Evolutionary conservation across 768 basidiomycete species (phyloP), one percentile per base, ranked within the genome.

Genomic region (Serendipita sp.): DNA sequence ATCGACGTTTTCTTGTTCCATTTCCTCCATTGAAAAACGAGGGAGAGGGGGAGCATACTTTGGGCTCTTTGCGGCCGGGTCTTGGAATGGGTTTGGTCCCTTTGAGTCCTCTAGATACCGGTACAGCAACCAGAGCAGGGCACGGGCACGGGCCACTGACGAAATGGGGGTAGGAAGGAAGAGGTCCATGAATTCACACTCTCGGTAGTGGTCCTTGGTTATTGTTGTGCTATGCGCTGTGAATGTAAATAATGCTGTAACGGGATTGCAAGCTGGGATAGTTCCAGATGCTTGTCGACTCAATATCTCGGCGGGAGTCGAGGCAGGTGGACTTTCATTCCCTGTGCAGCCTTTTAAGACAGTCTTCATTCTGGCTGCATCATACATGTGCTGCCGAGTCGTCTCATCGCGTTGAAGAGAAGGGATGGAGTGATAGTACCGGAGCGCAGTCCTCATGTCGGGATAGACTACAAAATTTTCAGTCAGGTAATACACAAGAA

Each of bases 111-210:
- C 89, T 68, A 93, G 77, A 73, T 93, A 92, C 71, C 89, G 80
- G 73, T 83, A 92, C 58, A 91, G 75, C 65, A 92, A 78, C 87
- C 89, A 92, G 34, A 95, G 79, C 72, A 95, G 90, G 2, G 84
- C 88, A 65, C 77, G 77, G 3, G 88, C 89, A 35, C 92, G 86
- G 67, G 86, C 85, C 2, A 73, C 73, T 2, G 91, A 89, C 10
- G 86, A 80, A 41, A 91, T 76, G 51, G 80, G 79, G 69, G 85
- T 83, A 45, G 90, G 88, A 45, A 90, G 79, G 73, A 94, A 94
- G 45, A 94, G 78, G 74, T 94, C 91, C 48, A 91, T 77, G 67
- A 93, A 87, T 62, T 72, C 72, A 65, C 71, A 66, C 7, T 71
- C 63, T 28, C 89, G 88, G 45, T 74, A 68, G 46, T 70, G 65